These are phyloP conservation scores for Glonium stellatum DNA, from an alignment of 495 filamentous ascomycete species.

Conservation along the genomic window DNA sequence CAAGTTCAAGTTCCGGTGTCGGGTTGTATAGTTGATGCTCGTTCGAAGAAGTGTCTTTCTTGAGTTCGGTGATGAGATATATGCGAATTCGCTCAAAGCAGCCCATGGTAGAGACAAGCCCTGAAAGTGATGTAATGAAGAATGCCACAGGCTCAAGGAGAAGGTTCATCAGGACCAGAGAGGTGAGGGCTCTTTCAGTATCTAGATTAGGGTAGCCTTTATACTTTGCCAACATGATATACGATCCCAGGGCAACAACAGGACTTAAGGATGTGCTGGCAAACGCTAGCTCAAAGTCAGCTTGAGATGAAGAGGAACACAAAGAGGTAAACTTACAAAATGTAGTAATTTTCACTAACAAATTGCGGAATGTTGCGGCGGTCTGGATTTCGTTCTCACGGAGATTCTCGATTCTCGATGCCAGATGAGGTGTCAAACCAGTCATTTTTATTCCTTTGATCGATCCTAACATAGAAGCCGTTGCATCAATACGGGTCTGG, in stretches of 20 bases:
- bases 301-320: neutral
- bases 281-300: neutral
- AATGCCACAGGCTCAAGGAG: conserved; percentile 15
- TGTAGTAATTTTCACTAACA: conserved; percentile 25
- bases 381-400: conserved; percentile 26
- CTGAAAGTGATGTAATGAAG: conserved; percentile 16
- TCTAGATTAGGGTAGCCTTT: conserved; percentile 8
- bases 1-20: neutral
- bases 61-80: neutral
- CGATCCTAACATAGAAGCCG: conserved; percentile 29
- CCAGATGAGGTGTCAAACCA: conserved; percentile 26
- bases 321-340: neutral
- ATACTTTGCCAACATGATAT: conserved; percentile 14
- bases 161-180: conserved; percentile 9
- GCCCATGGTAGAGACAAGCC: conserved; percentile 7
- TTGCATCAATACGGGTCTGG: conserved; percentile 39
- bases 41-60: neutral
- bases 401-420: conserved; percentile 17
- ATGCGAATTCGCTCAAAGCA: conserved; percentile 7
- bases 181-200: conserved; percentile 8
- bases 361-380: conserved; percentile 29
- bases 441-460: conserved; percentile 40
- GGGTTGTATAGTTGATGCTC: neutral
- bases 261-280: conserved; percentile 13
- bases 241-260: conserved; percentile 13